Conservation (phyloP, 2,329 filamentous ascomycete species). For the Colletotrichum paranaense region DNA sequence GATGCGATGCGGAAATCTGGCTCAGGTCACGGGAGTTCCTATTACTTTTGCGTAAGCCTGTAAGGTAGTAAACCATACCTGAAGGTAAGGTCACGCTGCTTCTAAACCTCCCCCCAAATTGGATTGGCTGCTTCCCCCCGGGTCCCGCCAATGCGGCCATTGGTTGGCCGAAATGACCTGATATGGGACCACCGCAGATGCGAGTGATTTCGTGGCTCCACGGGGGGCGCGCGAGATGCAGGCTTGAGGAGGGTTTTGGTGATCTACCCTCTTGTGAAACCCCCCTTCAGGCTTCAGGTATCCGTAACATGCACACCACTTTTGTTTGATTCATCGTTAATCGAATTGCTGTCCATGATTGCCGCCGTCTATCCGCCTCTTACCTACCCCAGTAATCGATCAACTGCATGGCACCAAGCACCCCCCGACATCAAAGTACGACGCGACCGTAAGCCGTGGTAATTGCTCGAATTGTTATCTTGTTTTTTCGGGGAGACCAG, state of each 20-base stretch:
- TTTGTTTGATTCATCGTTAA: not conserved
- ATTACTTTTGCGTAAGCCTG: too few species aligned
- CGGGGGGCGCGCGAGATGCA: not conserved
- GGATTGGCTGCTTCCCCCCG: not conserved
- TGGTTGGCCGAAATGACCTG: slow-evolving; percentile 30
- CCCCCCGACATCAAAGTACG: not conserved
- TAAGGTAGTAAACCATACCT: too few species aligned
- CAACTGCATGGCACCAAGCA: not conserved
- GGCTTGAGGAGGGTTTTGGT: not conserved
- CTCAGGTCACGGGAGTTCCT: not conserved
- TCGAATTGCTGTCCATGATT: not conserved
- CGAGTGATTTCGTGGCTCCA: slow-evolving; percentile 26
- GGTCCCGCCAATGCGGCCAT: slow-evolving; percentile 26
- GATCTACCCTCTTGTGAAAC: slow-evolving; percentile 11
- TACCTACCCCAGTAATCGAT: not conserved
- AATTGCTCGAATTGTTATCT: not conserved
- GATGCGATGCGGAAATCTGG: not conserved
- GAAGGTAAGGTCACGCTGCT: not conserved
- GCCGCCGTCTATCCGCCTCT: too few species aligned
- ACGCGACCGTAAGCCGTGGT: not conserved
- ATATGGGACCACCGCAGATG: slow-evolving; percentile 23
- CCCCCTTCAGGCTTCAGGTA: not conserved
- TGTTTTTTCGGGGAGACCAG: slow-evolving; percentile 11
- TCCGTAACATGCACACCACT: not conserved
- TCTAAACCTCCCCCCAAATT: not conserved